Percentiles rank a stretch among this genome's conserved stretches.
Evolutionary conservation across 345 rosid genomes (phyloP).

Genomic region (Corchorus capsularis): DNA sequence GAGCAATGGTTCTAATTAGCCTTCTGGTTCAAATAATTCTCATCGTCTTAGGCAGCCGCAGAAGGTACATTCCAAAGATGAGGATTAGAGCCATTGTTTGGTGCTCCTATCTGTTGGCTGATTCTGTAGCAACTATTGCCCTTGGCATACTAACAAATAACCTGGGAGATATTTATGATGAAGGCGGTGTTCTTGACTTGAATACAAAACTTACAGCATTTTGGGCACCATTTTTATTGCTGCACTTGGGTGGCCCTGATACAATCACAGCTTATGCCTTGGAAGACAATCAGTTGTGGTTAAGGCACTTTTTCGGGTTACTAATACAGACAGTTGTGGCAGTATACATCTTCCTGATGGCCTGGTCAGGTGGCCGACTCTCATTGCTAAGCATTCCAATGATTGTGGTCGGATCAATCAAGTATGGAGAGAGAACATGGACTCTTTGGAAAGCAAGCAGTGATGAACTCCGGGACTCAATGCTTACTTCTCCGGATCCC

Average conservation of each 20-base stretch:
- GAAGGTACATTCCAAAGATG: neutral
- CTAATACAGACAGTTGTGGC: constrained; percentile 28
- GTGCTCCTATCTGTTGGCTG: constrained; percentile 42
- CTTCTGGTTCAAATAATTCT: constrained; percentile 15
- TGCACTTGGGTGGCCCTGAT: constrained; percentile 49
- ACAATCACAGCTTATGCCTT: constrained; percentile 41
- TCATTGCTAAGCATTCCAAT: constrained; percentile 14
- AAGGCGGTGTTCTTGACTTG: neutral
- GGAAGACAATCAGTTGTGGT: constrained; percentile 42
- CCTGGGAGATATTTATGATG: constrained; percentile 1
- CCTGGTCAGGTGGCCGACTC: constrained; percentile 9
- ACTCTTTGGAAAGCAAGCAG: constrained; percentile 18
- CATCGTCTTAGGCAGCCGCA: neutral
- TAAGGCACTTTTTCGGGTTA: constrained; percentile 33
- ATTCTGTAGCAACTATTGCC: constrained; percentile 38
- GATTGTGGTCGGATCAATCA: constrained; percentile 13
- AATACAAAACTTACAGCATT: constrained; percentile 21
- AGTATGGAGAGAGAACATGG: constrained; percentile 29
- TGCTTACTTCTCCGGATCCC: too few species aligned
- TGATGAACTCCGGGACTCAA: constrained; percentile 1
- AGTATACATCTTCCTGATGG: constrained; percentile 8
- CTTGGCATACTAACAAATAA: constrained; percentile 38
- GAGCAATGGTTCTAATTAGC: constrained; percentile 12
- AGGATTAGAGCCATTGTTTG: constrained; percentile 20
- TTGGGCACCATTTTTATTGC: constrained; percentile 42